Evolutionary conservation across 1,284 basidiomycete species (phyloP).

Genomic region (Cystobasidium pallidum): DNA sequence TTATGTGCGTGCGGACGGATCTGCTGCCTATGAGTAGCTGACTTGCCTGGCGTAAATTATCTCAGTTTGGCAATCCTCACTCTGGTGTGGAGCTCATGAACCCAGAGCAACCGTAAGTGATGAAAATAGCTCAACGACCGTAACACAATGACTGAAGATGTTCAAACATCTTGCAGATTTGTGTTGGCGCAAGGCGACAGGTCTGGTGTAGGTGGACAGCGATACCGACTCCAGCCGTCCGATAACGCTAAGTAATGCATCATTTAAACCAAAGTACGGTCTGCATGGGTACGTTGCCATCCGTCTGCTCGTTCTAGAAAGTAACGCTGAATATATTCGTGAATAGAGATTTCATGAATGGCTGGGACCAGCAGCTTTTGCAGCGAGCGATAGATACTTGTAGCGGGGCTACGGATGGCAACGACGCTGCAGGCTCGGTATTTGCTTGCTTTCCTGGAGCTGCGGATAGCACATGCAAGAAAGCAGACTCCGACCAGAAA

Average conservation of each 20-base stretch:
- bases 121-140: neutral
- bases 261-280: too few species aligned
- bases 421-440: neutral
- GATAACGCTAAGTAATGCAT: too few species aligned
- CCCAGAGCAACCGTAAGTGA: constrained; percentile 10
- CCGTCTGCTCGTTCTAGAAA: neutral
- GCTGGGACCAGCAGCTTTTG: constrained; percentile 1
- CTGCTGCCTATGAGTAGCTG: neutral
- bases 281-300: neutral
- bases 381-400: constrained; percentile 1
- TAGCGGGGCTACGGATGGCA: neutral
- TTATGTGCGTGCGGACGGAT: neutral
- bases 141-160: neutral
- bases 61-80: neutral
- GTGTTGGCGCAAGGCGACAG: neutral
- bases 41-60: neutral
- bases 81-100: neutral
- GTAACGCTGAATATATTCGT: neutral
- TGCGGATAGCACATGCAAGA: constrained; percentile 3
- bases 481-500: neutral
- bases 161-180: neutral
- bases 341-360: constrained; percentile 12
- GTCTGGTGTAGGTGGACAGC: constrained; percentile 26
- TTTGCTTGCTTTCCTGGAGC: constrained; percentile 7
- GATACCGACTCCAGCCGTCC: too few species aligned